Base-by-base conservation (phyloP, 768 basidiomycete genomes). In the Pulveroboletus sp. region DNA sequence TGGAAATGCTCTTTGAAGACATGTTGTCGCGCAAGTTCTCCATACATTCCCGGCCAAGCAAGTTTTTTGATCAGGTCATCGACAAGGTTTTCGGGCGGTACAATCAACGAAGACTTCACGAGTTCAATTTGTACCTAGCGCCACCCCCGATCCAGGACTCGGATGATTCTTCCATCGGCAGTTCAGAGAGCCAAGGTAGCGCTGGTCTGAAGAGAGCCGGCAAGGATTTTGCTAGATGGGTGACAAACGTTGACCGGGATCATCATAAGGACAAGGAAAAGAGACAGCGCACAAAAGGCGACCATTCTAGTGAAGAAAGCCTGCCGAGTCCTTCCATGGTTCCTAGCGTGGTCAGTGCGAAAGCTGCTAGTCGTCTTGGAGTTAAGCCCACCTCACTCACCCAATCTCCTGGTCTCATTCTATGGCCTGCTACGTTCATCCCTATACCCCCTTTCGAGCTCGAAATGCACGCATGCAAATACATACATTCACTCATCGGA, bases 401-500 rank as follows among this genome's bases (percentile, higher is more conserved):
- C 39, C 85, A 86, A 61, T 81, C 82, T 2, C 76, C 82, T 6
- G 86, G 87, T 1, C 65, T 89, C 7, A 60, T 88, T 21, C 66
- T 86, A 31, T 78, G 71, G 74, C 81, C 78, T 7, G 68, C 73
- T 24, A 79, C 76, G 6, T 85, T 83, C 62, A 70, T 87, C 40
- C 77, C 83, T 1, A 69, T 84, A 56, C 48, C 73, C 0, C 74
- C 85, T 21, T 60, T 64, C 3, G 85, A 86, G 60, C 70, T 89
- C 31, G 86, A 89, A 69, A 81, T 85, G 81, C 83, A 87, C 58
- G 75, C 80, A n/a, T 83, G 81, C 68, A 85, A 81, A 67, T 75
- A 82, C 59, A 67, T 87, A 43, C 83, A 89, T 60, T 74, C 75
- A 6, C 62, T 89, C 3, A 69, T 89, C 24, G 79, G 79, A 28